Conservation (phyloP, 805 yeast species). For the Millerago galiae region DNA sequence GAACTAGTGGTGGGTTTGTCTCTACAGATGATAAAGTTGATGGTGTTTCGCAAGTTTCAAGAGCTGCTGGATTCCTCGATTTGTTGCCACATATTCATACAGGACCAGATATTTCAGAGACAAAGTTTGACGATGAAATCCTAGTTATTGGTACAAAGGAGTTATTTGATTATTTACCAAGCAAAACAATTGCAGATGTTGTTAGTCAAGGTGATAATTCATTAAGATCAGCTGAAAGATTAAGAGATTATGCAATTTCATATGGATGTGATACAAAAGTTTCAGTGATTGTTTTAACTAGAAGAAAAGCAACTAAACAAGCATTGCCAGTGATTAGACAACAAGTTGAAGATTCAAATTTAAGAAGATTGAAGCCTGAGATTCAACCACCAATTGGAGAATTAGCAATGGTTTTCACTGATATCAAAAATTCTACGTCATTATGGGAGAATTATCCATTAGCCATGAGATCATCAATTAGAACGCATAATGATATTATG, state of each 20-base stretch:
- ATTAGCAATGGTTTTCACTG: slow-evolving; percentile 93
- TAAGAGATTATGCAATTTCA: slow-evolving; percentile 90
- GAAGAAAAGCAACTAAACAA: slow-evolving; percentile 43
- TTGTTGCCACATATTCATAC: slow-evolving; percentile 84
- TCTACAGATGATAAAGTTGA: slow-evolving; percentile 80
- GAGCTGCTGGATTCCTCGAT: slow-evolving; percentile 89
- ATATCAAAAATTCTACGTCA: slow-evolving; percentile 88
- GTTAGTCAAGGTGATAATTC: slow-evolving; percentile 79
- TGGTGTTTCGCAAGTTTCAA: slow-evolving; percentile 73
- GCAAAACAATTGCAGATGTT: slow-evolving; percentile 85
- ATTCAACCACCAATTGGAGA: slow-evolving; percentile 94
- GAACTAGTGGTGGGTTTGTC: slow-evolving; percentile 89
- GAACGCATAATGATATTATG: slow-evolving; percentile 91
- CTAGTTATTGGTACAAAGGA: slow-evolving; percentile 77
- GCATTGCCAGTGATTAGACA: slow-evolving; percentile 34
- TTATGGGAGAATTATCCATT: slow-evolving; percentile 91
- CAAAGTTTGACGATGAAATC: slow-evolving; percentile 70
- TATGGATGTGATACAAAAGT: slow-evolving; percentile 81
- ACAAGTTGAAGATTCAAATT: slow-evolving; percentile 64
- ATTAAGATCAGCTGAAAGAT: slow-evolving; percentile 84
- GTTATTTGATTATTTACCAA: slow-evolving; percentile 79
- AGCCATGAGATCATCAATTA: slow-evolving; percentile 95
- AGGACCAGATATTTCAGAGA: slow-evolving; percentile 70
- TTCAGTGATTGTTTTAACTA: slow-evolving; percentile 72
- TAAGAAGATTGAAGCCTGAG: slow-evolving; percentile 82